Evolutionary conservation across 331 rosid genomes (phyloP).

Genomic region (Phaseolus coccineus): DNA sequence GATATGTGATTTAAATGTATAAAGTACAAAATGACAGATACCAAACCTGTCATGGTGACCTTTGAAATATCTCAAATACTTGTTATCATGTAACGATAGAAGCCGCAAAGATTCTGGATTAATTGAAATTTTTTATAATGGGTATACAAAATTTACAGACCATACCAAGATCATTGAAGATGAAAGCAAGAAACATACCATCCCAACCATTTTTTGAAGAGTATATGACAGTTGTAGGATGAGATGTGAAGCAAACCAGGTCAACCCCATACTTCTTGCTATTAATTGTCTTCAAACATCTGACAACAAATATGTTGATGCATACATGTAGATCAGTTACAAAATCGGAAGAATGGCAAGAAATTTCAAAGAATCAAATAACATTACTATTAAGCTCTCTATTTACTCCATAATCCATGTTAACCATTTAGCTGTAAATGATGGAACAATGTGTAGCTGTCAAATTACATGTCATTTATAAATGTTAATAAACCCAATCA

Average conservation of each 20-base stretch:
- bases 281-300: constrained; percentile 98
- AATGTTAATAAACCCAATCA: constrained; percentile 30
- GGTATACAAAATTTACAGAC: neutral
- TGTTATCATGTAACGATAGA: constrained; percentile 90
- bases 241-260: constrained; percentile 92
- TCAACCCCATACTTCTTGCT: constrained; percentile 98
- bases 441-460: constrained; percentile 1
- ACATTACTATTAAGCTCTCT: neutral
- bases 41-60: constrained; percentile 96
- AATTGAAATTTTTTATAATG: constrained; percentile 33
- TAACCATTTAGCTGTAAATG: constrained; percentile 19
- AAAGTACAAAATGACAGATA: constrained; percentile 14
- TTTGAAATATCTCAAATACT: constrained; percentile 93
- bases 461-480: constrained; percentile 19
- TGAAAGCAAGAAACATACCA: constrained; percentile 57
- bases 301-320: constrained; percentile 42
- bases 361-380: constrained; percentile 13
- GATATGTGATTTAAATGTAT: constrained; percentile 27
- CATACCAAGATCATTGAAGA: constrained; percentile 22
- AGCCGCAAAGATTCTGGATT: constrained; percentile 88
- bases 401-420: constrained; percentile 22
- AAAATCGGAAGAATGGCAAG: constrained; percentile 9
- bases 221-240: constrained; percentile 95
- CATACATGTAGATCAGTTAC: constrained; percentile 22
- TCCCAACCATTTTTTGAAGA: constrained; percentile 99